Evolutionary conservation across 805 yeast genomes (phyloP).

Genomic region (Schwanniomyces vanrijiae): DNA sequence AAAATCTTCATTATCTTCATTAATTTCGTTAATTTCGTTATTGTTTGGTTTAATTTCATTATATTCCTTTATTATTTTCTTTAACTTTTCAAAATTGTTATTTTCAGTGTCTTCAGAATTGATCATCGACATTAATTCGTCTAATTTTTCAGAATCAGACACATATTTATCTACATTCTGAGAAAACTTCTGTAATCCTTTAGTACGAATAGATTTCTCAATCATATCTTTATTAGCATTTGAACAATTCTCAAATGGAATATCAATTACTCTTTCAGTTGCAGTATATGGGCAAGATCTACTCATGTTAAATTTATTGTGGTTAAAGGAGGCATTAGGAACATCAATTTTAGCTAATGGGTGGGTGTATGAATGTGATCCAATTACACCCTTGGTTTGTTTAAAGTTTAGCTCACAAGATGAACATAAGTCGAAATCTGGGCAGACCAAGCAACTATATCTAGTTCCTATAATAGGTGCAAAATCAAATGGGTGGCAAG

Average conservation of each 20-base stretch:
- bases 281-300: not conserved
- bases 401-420: constrained; percentile 24
- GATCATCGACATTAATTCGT: constrained; percentile 16
- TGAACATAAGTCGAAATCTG: constrained; percentile 54
- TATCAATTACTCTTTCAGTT: constrained; percentile 20
- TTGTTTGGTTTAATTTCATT: not conserved
- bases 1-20: constrained; percentile 5
- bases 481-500: constrained; percentile 29
- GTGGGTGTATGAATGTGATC: constrained; percentile 24
- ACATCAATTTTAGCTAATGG: constrained; percentile 29
- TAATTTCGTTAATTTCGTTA: not conserved
- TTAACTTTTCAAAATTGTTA: not conserved
- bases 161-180: constrained; percentile 15
- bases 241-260: constrained; percentile 23
- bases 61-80: not conserved
- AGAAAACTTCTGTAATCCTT: constrained; percentile 17
- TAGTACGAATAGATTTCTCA: constrained; percentile 13
- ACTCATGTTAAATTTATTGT: not conserved
- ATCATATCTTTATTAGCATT: constrained; percentile 13
- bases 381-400: constrained; percentile 8
- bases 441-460: constrained; percentile 52
- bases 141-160: constrained; percentile 22
- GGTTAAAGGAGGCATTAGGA: constrained; percentile 10
- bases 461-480: constrained; percentile 46
- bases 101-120: not conserved